Base-by-base conservation (phyloP, 352 stramenopile species). In the Thraustochytrium sp. region DNA sequence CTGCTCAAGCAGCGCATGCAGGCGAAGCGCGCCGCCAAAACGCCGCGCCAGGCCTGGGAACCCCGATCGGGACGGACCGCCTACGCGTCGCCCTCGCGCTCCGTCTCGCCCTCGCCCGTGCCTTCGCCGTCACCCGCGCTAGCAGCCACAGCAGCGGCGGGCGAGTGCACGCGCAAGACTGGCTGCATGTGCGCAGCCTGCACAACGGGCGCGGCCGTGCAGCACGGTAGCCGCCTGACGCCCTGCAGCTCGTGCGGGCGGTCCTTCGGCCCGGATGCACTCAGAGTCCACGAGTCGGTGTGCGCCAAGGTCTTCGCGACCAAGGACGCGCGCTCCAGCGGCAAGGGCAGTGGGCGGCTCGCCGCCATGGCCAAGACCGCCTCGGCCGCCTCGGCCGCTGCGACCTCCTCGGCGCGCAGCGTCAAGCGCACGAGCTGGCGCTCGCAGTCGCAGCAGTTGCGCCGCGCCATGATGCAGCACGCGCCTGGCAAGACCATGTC, bases 351-450 rank as follows among this genome's bases (percentile, higher is more conserved):
- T 5, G 62, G 5, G 40, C 40, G 11, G 54, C 5, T 21, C 5
- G 16, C 5, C 5, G 26, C 5, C 26, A 63, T 18, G 21, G 54
- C 54, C 26, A 63, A 34, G 36, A 63, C 26, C n/a, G n/a, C n/a
- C n/a, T n/a, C n/a, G n/a, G n/a, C n/a, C n/a, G n/a, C n/a, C n/a
- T n/a, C n/a, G n/a, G n/a, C n/a, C n/a, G n/a, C n/a, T n/a, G n/a
- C n/a, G n/a, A n/a, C n/a, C n/a, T n/a, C n/a, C n/a, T n/a, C n/a
- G n/a, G n/a, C 48, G 48, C 5, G 36, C 34, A 46, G 26, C 8
- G 13, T 38, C 46, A 80, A 80, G 37, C 31, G 21, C 16, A 80
- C 68, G 34, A 80, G 46, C 51, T 80, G 68, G 68, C 46, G 68
- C 18, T 13, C 13, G 5, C 76, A 80, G 31, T 55, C 34, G 2